Percentiles rank a stretch among this genome's conserved stretches.
These are phyloP conservation scores for Neofusicoccum cordaticola DNA, from an alignment of 2,329 filamentous ascomycete species.

Conservation along the genomic window DNA sequence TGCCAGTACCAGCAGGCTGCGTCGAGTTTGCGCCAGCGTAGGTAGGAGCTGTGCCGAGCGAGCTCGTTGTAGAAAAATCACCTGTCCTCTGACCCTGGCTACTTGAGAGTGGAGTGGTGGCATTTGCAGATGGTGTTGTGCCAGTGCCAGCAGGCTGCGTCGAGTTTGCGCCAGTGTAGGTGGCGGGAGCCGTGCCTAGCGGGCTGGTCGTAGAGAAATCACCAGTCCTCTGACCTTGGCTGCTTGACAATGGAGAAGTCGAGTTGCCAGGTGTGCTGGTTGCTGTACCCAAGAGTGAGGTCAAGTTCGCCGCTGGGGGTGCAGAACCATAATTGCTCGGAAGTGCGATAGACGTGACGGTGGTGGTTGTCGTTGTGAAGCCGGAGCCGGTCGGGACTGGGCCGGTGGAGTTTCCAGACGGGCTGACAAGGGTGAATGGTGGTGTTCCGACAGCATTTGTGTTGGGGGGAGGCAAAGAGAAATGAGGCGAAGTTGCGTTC, in stretches of 20 bases:
- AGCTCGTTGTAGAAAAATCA: not conserved
- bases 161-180: too few relatives aligned
- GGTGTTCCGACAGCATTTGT: not conserved
- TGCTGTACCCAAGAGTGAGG: conserved; percentile 12
- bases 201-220: not conserved
- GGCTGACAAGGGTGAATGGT: not conserved
- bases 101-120: not conserved
- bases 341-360: not conserved
- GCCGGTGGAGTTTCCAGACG: conserved; percentile 1
- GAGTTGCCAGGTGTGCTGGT: conserved; percentile 16
- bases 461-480: not conserved
- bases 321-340: not conserved
- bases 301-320: not conserved
- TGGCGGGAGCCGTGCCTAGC: not conserved
- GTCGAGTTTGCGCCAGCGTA: too few relatives aligned
- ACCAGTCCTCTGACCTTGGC: not conserved
- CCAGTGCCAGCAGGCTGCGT: too few relatives aligned
- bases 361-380: not conserved
- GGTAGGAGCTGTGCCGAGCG: not conserved
- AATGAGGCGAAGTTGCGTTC: conserved; percentile 1
- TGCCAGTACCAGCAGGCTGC: too few relatives aligned
- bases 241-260: not conserved
- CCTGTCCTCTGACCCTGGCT: not conserved
- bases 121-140: too few relatives aligned
- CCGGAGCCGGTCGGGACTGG: not conserved